phyloP scores from a whole-genome alignment of 2,329 filamentous ascomycete genomes.

The Colletotrichum sp. region DNA sequence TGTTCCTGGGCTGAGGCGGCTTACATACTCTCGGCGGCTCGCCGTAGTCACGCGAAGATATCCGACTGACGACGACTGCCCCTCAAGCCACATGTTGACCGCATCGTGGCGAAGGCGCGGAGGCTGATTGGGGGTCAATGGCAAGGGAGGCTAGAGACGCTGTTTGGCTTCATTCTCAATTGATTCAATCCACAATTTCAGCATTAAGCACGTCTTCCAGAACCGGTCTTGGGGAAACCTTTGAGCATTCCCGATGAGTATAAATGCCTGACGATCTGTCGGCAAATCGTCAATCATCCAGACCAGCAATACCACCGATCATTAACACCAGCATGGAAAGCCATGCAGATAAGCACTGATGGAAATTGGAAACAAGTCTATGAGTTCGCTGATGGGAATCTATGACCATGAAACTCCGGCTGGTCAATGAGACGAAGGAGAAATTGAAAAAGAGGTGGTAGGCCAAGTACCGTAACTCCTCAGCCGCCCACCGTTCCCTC shows the following conservation, averaged over 20 bases:
- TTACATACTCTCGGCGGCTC: not conserved
- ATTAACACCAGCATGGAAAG: not conserved
- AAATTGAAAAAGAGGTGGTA: not conserved
- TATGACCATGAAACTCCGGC: not conserved
- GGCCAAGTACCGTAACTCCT: conserved; percentile 17
- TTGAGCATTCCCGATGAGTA: not conserved
- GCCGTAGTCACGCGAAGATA: not conserved
- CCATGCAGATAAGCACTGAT: not conserved
- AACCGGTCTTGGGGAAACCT: not conserved
- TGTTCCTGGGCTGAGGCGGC: not conserved
- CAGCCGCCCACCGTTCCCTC: conserved; percentile 57
- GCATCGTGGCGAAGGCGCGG: not conserved
- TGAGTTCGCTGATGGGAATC: not conserved
- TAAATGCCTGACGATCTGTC: not conserved
- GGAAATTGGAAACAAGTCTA: not conserved
- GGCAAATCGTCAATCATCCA: not conserved
- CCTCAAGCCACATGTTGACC: not conserved
- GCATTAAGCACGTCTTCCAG: not conserved
- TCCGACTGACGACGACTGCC: not conserved
- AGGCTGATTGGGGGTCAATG: not conserved
- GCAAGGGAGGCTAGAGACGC: fast-evolving
- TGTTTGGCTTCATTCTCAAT: not conserved
- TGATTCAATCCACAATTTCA: not conserved
- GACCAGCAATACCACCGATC: not conserved
- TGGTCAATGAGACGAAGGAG: not conserved